Evolutionary conservation across 257 asterid genomes (phyloP).

Genomic region (Lycium barbarum): DNA sequence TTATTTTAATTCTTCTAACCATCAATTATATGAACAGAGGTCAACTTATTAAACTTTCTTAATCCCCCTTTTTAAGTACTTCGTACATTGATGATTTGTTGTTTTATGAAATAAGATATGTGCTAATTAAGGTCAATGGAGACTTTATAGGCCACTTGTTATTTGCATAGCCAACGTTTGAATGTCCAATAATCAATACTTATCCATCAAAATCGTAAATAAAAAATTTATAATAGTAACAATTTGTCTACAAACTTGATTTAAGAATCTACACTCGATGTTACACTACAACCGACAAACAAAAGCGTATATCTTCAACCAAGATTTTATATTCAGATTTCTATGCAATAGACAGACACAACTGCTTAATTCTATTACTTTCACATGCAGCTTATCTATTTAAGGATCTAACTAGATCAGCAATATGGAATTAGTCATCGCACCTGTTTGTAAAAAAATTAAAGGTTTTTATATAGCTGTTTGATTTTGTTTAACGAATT

Average conservation of each 20-base stretch:
- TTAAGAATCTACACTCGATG: neutral
- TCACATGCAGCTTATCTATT: no score
- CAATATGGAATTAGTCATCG: no score
- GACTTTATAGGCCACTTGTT: neutral
- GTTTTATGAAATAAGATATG: neutral
- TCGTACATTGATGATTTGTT: neutral
- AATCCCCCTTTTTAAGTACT: neutral
- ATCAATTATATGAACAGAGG: no score
- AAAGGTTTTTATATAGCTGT: neutral
- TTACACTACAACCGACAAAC: neutral
- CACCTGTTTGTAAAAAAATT: neutral
- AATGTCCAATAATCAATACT: neutral
- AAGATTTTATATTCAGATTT: no score
- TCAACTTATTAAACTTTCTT: neutral
- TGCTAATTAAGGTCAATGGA: conserved; percentile 4
- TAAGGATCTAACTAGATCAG: no score
- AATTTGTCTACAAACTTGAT: neutral
- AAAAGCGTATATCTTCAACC: neutral
- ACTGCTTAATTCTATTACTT: no score
- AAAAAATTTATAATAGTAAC: neutral
- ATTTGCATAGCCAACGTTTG: neutral
- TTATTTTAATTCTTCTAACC: no score
- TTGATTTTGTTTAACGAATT: neutral
- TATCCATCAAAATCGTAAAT: conserved; percentile 15
- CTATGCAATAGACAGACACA: no score